Conservation (phyloP, 192 early-diverging fungal genomes). For the Pilaira anomala region DNA sequence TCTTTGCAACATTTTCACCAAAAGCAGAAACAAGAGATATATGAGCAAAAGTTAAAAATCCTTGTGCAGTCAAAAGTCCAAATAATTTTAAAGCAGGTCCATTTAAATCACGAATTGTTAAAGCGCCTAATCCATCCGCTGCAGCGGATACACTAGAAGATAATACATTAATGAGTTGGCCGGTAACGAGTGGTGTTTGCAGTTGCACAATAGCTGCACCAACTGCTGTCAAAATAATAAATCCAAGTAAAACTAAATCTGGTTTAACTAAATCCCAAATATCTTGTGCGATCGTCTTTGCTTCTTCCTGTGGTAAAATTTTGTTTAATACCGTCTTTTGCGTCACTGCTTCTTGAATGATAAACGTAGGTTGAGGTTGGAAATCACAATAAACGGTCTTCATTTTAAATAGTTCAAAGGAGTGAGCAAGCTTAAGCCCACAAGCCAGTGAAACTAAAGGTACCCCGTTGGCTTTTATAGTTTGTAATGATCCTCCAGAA, state of each 20-base stretch:
- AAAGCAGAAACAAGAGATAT: conserved; percentile 58
- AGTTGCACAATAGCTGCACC: conserved; percentile 55
- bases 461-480: not conserved
- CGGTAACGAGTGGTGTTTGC: conserved; percentile 54
- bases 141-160: conserved; percentile 33
- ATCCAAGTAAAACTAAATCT: conserved; percentile 50
- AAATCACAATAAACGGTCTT: conserved; percentile 2
- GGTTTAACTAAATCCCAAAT: conserved; percentile 50
- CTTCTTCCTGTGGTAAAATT: not conserved
- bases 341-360: not conserved
- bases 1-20: conserved; percentile 56
- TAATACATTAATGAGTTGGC: conserved; percentile 56
- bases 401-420: not conserved
- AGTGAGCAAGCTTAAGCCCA: not conserved
- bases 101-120: conserved; percentile 35
- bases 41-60: conserved; percentile 57
- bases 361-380: not conserved
- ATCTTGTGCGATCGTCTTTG: not conserved
- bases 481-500: too few species aligned
- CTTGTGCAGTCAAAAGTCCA: conserved; percentile 53
- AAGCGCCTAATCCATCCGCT: not conserved
- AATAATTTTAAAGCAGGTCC: conserved; percentile 52
- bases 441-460: not conserved
- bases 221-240: conserved; percentile 52
- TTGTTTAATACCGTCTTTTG: not conserved